These are phyloP conservation scores for Brassica incana DNA, from an alignment of 345 rosid genomes.

Conservation along the genomic window DNA sequence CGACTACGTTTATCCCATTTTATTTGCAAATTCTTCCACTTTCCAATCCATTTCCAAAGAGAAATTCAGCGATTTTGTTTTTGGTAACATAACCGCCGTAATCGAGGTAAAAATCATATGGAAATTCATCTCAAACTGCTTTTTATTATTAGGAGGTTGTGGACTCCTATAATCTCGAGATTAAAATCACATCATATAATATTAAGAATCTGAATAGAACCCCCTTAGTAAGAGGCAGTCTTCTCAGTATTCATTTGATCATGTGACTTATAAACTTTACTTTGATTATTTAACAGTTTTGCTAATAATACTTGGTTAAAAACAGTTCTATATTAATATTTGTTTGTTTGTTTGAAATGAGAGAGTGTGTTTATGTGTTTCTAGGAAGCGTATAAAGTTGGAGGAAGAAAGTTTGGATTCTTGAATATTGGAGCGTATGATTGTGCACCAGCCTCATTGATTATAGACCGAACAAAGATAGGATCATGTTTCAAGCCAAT, in stretches of 20 bases:
- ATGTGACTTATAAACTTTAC: neutral
- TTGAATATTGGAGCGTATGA: slow-evolving; percentile 32
- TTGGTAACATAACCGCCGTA: slow-evolving; percentile 36
- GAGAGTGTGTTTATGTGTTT: neutral
- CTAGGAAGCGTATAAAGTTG: slow-evolving; percentile 45
- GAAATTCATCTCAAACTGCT: neutral
- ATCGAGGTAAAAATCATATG: slow-evolving; percentile 38
- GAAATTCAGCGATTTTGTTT: slow-evolving; percentile 32
- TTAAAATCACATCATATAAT: neutral
- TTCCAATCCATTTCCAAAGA: slow-evolving; percentile 24
- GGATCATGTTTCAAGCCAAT: slow-evolving; percentile 31
- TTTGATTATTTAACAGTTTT: neutral
- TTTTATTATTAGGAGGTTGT: neutral
- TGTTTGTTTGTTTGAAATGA: neutral
- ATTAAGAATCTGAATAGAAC: neutral
- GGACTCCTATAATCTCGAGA: neutral
- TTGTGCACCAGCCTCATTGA: slow-evolving; percentile 31
- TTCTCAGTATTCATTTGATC: neutral
- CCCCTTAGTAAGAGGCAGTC: neutral
- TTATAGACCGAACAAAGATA: neutral
- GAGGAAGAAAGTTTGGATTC: slow-evolving; percentile 55
- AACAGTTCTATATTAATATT: neutral
- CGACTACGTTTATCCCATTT: slow-evolving; percentile 39
- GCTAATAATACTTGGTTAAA: neutral
- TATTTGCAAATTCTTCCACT: slow-evolving; percentile 26